Conservation (phyloP, 306 rosid species). For the Ceratonia siliqua region DNA sequence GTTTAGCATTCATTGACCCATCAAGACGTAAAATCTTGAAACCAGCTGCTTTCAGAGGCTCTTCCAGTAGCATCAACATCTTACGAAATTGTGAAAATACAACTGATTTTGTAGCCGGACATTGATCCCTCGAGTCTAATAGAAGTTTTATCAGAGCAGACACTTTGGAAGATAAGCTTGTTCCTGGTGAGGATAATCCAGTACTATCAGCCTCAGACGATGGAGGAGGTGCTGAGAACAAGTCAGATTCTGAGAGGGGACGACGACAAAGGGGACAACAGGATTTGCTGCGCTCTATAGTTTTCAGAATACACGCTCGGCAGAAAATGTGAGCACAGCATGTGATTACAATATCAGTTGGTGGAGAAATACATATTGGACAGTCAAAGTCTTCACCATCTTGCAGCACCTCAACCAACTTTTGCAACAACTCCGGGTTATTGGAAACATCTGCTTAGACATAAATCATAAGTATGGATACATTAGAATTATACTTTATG, state of each 20-base stretch:
- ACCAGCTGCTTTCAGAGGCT: constrained; percentile 66
- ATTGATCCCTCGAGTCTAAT: constrained; percentile 48
- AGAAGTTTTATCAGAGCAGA: constrained; percentile 68
- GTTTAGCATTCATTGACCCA: constrained; percentile 73
- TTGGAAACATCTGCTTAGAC: constrained; percentile 64
- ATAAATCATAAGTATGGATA: constrained; percentile 5
- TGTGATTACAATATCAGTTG: constrained; percentile 63
- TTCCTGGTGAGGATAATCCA: constrained; percentile 26
- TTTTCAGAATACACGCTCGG: constrained; percentile 64
- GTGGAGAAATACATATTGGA: constrained; percentile 76
- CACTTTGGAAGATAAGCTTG: constrained; percentile 55
- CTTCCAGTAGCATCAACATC: constrained; percentile 62
- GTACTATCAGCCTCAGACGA: constrained; percentile 37
- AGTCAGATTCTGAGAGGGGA: constrained; percentile 53
- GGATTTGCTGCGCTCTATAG: constrained; percentile 46
- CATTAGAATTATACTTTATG: not conserved
- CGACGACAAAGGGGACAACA: constrained; percentile 84
- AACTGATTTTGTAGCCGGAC: constrained; percentile 64
- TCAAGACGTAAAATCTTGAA: constrained; percentile 70
- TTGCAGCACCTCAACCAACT: constrained; percentile 64
- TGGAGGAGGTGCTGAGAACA: constrained; percentile 70
- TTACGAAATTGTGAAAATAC: constrained; percentile 81
- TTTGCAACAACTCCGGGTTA: constrained; percentile 69
- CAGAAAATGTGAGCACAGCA: constrained; percentile 80
- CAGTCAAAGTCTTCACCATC: constrained; percentile 88